Conservation (phyloP, 2,329 filamentous ascomycete species). For the Ophiocordyceps camponoti-rufipedis region DNA sequence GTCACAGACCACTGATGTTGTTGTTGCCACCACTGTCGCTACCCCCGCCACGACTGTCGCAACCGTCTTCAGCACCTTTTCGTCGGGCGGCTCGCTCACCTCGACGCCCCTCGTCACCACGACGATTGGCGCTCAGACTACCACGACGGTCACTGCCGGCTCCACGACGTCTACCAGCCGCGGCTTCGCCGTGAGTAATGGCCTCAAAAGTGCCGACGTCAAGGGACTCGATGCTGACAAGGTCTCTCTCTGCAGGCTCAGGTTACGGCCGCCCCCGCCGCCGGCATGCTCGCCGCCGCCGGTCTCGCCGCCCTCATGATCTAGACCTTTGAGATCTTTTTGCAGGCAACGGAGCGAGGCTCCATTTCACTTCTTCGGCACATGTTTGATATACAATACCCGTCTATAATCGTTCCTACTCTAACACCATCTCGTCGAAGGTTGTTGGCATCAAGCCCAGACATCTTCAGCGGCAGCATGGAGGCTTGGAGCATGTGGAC, state of each 20-base stretch:
- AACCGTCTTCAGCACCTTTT: constrained; percentile 17
- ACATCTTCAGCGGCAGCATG: constrained; percentile 10
- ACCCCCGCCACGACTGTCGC: constrained; percentile 8
- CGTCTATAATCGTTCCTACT: constrained; percentile 13
- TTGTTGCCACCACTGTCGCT: neutral
- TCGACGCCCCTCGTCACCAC: neutral
- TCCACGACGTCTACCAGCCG: constrained; percentile 4
- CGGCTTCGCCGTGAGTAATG: constrained; percentile 14
- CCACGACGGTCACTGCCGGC: constrained; percentile 1
- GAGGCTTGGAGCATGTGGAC: constrained; percentile 10
- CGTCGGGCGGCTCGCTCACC: constrained; percentile 11
- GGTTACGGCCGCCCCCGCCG: constrained; percentile 25
- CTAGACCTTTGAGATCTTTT: constrained; percentile 14
- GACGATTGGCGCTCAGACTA: neutral
- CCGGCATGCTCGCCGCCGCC: constrained; percentile 27
- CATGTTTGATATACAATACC: constrained; percentile 25
- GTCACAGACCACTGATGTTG: neutral
- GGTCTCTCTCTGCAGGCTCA: constrained; percentile 8
- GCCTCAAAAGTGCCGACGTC: neutral
- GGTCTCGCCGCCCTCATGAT: constrained; percentile 30
- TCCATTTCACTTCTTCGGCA: constrained; percentile 15
- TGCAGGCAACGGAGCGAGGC: constrained; percentile 3
- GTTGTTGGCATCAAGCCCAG: neutral
- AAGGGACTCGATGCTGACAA: neutral
- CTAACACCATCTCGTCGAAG: constrained; percentile 8